Conservation (phyloP, 2,329 filamentous ascomycete species). For the Rachicladosporium sp. region DNA sequence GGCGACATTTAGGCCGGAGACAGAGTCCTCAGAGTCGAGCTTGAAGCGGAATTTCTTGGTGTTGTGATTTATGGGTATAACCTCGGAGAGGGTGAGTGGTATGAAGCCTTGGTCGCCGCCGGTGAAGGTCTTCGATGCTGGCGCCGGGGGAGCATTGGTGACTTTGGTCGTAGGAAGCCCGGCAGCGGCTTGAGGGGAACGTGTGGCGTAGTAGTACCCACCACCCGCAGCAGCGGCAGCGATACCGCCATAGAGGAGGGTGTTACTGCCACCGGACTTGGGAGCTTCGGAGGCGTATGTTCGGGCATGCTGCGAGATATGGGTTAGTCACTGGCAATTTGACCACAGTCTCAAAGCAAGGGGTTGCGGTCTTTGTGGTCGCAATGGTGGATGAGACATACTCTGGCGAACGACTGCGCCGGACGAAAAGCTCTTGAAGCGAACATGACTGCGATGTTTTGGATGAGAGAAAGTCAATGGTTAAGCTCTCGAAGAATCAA, state of each 20-base stretch:
- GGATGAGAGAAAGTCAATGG: too few relatives aligned
- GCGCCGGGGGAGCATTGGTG: slow-evolving; percentile 28
- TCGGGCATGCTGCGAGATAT: slow-evolving; percentile 43
- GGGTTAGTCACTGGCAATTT: slow-evolving; percentile 9
- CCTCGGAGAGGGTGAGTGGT: slow-evolving; percentile 63
- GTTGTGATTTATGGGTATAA: slow-evolving; percentile 79
- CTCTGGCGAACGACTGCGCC: slow-evolving; percentile 26
- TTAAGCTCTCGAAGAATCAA: too few relatives aligned
- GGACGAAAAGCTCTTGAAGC: slow-evolving; percentile 31
- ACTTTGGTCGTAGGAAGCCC: slow-evolving; percentile 17
- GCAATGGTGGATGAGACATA: slow-evolving; percentile 2
- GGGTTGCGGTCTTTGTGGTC: too few relatives aligned
- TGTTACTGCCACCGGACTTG: slow-evolving; percentile 44
- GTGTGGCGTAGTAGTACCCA: slow-evolving; percentile 38
- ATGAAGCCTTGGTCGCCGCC: slow-evolving; percentile 87
- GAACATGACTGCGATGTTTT: slow-evolving; percentile 25
- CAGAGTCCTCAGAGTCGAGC: slow-evolving; percentile 69
- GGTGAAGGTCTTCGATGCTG: slow-evolving; percentile 47
- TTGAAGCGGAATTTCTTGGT: slow-evolving; percentile 86
- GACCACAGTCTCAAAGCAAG: too few relatives aligned
- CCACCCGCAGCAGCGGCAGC: slow-evolving; percentile 48
- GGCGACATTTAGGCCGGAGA: slow-evolving; percentile 69
- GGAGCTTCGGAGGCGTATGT: slow-evolving; percentile 58
- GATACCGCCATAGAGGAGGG: slow-evolving; percentile 48
- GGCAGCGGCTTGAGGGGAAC: slow-evolving; percentile 20